Conservation (phyloP, 2,329 filamentous ascomycete genomes). For the Aureobasidium sp. region DNA sequence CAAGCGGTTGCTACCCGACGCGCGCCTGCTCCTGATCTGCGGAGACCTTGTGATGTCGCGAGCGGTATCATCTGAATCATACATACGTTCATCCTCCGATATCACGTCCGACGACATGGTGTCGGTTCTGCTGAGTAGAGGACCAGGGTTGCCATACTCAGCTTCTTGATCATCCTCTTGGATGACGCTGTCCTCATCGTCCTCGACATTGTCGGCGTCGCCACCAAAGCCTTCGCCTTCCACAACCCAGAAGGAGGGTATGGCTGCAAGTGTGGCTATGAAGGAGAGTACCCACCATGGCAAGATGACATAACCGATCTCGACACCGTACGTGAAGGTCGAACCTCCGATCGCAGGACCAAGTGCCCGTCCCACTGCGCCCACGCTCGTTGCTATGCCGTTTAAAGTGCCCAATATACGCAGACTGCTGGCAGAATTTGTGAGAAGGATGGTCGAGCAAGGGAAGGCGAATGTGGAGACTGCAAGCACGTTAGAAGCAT, state of each 20-base stretch:
- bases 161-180: conserved; percentile 23
- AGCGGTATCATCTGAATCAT: conserved; percentile 16
- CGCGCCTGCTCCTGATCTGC: not conserved
- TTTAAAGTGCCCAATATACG: conserved; percentile 80
- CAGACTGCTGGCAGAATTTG: conserved; percentile 73
- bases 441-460: conserved; percentile 81
- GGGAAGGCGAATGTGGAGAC: conserved; percentile 79
- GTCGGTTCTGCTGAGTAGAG: conserved; percentile 31
- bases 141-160: conserved; percentile 33
- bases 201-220: conserved; percentile 28
- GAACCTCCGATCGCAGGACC: conserved; percentile 70
- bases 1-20: conserved; percentile 14
- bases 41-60: not conserved
- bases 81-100: conserved; percentile 21
- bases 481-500: not conserved
- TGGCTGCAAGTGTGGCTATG: conserved; percentile 56
- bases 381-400: conserved; percentile 77
- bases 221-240: conserved; percentile 63
- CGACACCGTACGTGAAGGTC: conserved; percentile 69
- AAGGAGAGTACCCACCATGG: conserved; percentile 73
- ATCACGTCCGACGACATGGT: conserved; percentile 23
- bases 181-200: conserved; percentile 30
- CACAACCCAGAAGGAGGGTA: conserved; percentile 67
- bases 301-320: conserved; percentile 66
- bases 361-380: conserved; percentile 68